phyloP scores from a whole-genome alignment of 169 alveolate species.

The Eimeria sp. region DNA sequence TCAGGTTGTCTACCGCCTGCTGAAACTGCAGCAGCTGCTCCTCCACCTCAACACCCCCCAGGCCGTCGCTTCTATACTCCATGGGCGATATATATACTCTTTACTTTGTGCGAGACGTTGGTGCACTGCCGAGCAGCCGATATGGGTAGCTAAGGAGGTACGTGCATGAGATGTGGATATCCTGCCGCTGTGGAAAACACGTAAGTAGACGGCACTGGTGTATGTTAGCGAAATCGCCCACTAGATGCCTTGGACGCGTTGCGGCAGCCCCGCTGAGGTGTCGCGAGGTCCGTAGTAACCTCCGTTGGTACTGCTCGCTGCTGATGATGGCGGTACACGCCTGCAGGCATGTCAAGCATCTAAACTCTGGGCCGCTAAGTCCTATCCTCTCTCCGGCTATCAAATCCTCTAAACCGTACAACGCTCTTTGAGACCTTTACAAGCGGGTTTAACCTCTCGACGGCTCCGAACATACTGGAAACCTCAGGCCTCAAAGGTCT shows the following conservation, averaged over 20 bases:
- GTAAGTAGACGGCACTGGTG: no score
- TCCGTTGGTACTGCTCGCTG: neutral
- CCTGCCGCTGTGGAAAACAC: no score
- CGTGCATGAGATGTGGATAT: no score
- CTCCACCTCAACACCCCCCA: conserved; percentile 42
- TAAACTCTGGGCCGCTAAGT: neutral
- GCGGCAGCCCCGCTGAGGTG: no score
- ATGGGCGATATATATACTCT: neutral
- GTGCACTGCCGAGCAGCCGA: no score
- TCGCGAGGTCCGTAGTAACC: no score
- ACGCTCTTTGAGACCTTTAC: neutral
- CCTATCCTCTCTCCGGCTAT: neutral
- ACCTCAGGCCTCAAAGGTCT: neutral
- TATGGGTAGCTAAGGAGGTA: no score
- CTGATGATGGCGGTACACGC: neutral
- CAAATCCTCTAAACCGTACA: neutral
- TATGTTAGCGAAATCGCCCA: no score
- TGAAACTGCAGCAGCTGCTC: conserved; percentile 68
- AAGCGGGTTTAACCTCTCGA: neutral
- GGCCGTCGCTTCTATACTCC: conserved; percentile 19
- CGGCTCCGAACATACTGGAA: neutral
- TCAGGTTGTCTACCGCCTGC: conserved; percentile 55
- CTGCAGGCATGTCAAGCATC: neutral
- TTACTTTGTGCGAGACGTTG: no score
- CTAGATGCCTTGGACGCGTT: no score